These are phyloP conservation scores for Malus orientalis DNA, from an alignment of 306 rosid species.

Conservation along the genomic window DNA sequence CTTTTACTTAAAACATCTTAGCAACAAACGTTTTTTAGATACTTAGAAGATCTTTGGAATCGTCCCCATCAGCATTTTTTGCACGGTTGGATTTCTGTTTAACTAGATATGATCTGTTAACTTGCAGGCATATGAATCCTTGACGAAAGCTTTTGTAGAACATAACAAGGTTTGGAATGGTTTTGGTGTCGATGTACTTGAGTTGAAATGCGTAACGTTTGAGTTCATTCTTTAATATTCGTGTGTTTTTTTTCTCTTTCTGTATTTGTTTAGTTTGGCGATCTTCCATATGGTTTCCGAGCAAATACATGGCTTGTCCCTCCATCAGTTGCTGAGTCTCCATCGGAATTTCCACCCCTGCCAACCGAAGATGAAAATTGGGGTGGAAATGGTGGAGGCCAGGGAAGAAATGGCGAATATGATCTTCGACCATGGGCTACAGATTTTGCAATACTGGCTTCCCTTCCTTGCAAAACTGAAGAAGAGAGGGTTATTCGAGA, in stretches of 20 bases:
- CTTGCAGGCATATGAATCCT: slow-evolving; percentile 73
- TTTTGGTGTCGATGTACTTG: background rate
- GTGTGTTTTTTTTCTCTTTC: background rate
- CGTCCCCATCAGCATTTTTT: background rate
- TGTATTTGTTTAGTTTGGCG: slow-evolving; percentile 62
- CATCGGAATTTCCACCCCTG: slow-evolving; percentile 47
- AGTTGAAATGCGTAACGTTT: background rate
- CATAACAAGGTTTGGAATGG: slow-evolving; percentile 66
- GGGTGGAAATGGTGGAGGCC: slow-evolving; percentile 94
- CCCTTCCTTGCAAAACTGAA: slow-evolving; percentile 86
- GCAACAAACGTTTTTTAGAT: background rate
- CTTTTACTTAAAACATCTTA: background rate
- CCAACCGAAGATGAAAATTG: slow-evolving; percentile 86
- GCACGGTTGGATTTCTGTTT: background rate
- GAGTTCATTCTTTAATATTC: slow-evolving; percentile 1
- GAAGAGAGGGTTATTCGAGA: slow-evolving; percentile 88
- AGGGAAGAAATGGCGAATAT: slow-evolving; percentile 54
- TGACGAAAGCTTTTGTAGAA: slow-evolving; percentile 79
- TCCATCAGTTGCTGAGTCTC: slow-evolving; percentile 65
- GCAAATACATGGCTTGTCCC: slow-evolving; percentile 94
- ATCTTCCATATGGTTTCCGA: slow-evolving; percentile 92
- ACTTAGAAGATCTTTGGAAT: background rate
- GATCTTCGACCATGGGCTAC: slow-evolving; percentile 75
- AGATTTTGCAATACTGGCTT: slow-evolving; percentile 56
- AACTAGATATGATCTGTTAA: background rate